Conservation (phyloP, 805 yeast species). For the Schwanniomyces vanrijiae region DNA sequence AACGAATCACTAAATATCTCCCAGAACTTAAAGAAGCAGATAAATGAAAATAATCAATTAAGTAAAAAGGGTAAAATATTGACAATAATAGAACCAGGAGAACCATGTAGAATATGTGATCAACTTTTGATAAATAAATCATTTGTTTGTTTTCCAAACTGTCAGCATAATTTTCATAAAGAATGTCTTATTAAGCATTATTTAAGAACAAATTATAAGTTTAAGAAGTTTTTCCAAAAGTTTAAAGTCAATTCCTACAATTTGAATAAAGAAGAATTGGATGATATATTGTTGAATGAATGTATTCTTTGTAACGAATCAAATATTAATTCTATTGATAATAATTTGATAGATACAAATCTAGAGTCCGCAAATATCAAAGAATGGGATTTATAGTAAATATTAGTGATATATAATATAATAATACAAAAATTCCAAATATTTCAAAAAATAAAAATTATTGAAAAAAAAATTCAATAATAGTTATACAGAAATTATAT, state of each 20-base stretch:
- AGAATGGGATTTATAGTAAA: constrained; percentile 48
- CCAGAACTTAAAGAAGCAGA: constrained; percentile 57
- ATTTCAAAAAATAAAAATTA: too few relatives aligned
- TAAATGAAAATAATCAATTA: constrained; percentile 41
- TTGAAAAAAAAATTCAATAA: too few relatives aligned
- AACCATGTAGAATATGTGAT: constrained; percentile 73
- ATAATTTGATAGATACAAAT: constrained; percentile 46
- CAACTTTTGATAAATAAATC: constrained; percentile 68
- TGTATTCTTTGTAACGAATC: constrained; percentile 79
- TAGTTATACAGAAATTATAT: too few relatives aligned
- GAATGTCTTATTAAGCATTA: constrained; percentile 76
- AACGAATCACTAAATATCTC: constrained; percentile 64
- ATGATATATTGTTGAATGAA: constrained; percentile 55
- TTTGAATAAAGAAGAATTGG: constrained; percentile 51
- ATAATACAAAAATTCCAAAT: too few relatives aligned
- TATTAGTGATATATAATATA: neutral
- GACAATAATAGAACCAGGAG: constrained; percentile 77
- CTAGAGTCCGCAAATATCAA: constrained; percentile 35
- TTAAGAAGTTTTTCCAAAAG: constrained; percentile 60
- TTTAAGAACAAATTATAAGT: constrained; percentile 61
- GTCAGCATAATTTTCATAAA: constrained; percentile 85
- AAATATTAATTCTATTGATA: constrained; percentile 68
- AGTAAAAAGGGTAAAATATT: constrained; percentile 43
- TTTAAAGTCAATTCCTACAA: constrained; percentile 45
- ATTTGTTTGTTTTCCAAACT: constrained; percentile 77